phyloP scores from a whole-genome alignment of 1,284 basidiomycete species.

The Cryptococcus wingfieldii region DNA sequence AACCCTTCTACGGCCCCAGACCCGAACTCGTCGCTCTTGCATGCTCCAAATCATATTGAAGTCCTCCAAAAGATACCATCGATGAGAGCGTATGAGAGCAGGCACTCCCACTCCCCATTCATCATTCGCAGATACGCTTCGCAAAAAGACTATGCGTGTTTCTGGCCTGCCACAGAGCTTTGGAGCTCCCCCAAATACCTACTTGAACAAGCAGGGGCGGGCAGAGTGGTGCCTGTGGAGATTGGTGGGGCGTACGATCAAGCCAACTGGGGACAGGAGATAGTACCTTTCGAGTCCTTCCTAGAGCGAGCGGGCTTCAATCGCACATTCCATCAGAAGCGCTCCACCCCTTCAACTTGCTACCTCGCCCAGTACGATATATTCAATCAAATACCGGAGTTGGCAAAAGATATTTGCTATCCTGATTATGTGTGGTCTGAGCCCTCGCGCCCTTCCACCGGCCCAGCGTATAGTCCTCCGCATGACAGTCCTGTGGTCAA shows the following conservation, averaged over 20 bases:
- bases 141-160: constrained; percentile 57
- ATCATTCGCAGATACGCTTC: constrained; percentile 61
- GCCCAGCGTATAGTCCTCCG: constrained; percentile 61
- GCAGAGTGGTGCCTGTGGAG: constrained; percentile 84
- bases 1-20: neutral
- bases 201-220: constrained; percentile 62
- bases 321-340: neutral
- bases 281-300: constrained; percentile 76
- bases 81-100: constrained; percentile 59
- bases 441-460: constrained; percentile 53
- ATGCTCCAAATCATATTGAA: constrained; percentile 41
- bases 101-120: constrained; percentile 60
- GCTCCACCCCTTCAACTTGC: constrained; percentile 35
- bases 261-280: constrained; percentile 73
- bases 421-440: constrained; percentile 84
- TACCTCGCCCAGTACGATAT: constrained; percentile 92
- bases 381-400: constrained; percentile 73
- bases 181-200: constrained; percentile 73
- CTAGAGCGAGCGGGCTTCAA: constrained; percentile 57
- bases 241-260: constrained; percentile 78
- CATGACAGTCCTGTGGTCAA: constrained; percentile 69
- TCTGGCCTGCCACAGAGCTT: constrained; percentile 52
- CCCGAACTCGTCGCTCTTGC: constrained; percentile 1
- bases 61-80: constrained; percentile 49
- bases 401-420: constrained; percentile 67